Evolutionary conservation across 768 basidiomycete species (phyloP), one percentile per base, ranked within the genome.

Genomic region (Leccinum variicolor): DNA sequence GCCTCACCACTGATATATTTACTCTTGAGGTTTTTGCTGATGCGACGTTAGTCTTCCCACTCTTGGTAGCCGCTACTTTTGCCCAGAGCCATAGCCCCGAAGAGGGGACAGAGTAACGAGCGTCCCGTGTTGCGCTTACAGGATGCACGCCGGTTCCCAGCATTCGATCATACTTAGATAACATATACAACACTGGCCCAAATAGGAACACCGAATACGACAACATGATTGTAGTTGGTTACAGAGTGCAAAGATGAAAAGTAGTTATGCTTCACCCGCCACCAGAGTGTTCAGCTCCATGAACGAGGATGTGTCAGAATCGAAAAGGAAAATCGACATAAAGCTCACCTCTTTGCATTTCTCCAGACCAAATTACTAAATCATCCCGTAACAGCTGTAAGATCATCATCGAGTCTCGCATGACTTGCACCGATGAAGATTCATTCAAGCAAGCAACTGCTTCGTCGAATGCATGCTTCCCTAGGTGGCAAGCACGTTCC

Each of bases 21-120:
- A 41, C 39, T 26, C 46, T 36, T 31, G 48, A 81, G 80, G 90
- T 96, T 6, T 96, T 85, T 65, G 94, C 95, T n/a, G 96, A 98
- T 64, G 96, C 96, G 7, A 99, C 96, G 0, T 76, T 99, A 21
- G 95, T 94, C 8, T 98, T 98, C 73, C 97, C 97, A 2, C 76
- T 99, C 66, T 75, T 98, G 5, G 95, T 99, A 2, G 95, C 96
- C 6, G 94, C 92, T 10, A 98, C 97, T 3, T 98, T 94, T 70
- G 93, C 90, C 13, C 76, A 81, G 64, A 77, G 75, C 46, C 52
- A 65, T 50, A 55, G 26, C 19, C 26, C 11, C 34, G 52, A 54
- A 34, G 50, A 50, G 2, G 23, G 21, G 26, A 23, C 26, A 34
- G 17, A 34, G 21, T 19, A 26, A 50, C 26, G 14, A 19, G 29